phyloP scores from a whole-genome alignment of 495 filamentous ascomycete species.

The Clavariopsis aquatica region DNA sequence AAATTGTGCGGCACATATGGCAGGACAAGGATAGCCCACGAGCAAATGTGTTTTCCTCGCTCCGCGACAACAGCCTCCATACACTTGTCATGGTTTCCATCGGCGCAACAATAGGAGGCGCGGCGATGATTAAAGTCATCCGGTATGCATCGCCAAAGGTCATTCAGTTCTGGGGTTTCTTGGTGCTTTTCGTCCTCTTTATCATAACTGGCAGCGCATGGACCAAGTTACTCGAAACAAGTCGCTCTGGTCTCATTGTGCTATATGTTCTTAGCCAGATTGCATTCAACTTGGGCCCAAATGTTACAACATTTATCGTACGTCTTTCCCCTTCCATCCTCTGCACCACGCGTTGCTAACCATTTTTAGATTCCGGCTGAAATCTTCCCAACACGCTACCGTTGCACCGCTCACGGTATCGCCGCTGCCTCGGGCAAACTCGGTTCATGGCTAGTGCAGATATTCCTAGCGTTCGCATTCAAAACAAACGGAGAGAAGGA shows the following conservation, averaged over 20 bases:
- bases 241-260: slow-evolving; percentile 25
- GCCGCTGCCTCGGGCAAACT: slow-evolving; percentile 32
- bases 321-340: too few species aligned
- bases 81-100: slow-evolving; percentile 32
- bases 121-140: slow-evolving; percentile 34
- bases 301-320: slow-evolving; percentile 36
- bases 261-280: slow-evolving; percentile 32
- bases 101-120: slow-evolving; percentile 29
- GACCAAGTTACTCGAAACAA: slow-evolving; percentile 23
- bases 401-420: slow-evolving; percentile 33
- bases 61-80: slow-evolving; percentile 30
- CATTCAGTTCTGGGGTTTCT: slow-evolving; percentile 36
- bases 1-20: slow-evolving; percentile 35
- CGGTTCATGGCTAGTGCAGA: slow-evolving; percentile 32
- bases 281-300: slow-evolving; percentile 34
- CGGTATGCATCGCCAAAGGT: slow-evolving; percentile 29
- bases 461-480: slow-evolving; percentile 31
- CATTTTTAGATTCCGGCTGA: slow-evolving; percentile 36
- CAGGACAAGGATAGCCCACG: slow-evolving; percentile 3
- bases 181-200: slow-evolving; percentile 30
- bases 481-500: background rate
- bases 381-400: slow-evolving; percentile 36
- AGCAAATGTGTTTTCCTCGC: slow-evolving; percentile 7
- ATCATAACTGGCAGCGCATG: slow-evolving; percentile 29
- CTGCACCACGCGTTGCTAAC: too few species aligned